Conservation (phyloP, 176 grass and related monocot species). For the Lolium rigidum region DNA sequence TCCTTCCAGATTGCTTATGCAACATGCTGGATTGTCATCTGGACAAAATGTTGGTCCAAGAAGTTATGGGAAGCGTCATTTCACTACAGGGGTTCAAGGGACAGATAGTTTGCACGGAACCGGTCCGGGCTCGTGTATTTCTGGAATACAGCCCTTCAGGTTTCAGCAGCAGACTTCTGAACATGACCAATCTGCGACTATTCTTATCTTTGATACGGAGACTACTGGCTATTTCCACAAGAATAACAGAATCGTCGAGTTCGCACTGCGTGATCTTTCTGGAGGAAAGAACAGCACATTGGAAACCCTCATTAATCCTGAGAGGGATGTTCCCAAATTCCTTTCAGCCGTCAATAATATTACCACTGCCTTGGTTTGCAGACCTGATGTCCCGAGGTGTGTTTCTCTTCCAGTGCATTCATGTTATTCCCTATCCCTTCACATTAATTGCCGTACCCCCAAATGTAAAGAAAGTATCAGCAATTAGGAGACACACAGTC, state of each 20-base stretch:
- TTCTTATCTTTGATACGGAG: constrained; percentile 80
- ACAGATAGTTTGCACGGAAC: constrained; percentile 36
- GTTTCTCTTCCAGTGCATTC: constrained; percentile 4
- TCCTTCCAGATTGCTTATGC: constrained; percentile 40
- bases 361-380: constrained; percentile 61
- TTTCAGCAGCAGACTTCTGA: constrained; percentile 38
- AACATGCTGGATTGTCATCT: constrained; percentile 41
- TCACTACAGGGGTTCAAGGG: constrained; percentile 42
- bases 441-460: not conserved
- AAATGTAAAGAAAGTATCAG: too few relatives aligned
- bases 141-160: constrained; percentile 26
- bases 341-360: constrained; percentile 35
- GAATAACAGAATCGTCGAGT: constrained; percentile 67
- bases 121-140: constrained; percentile 43
- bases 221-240: constrained; percentile 63
- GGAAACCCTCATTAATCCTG: constrained; percentile 79
- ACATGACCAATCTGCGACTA: constrained; percentile 49
- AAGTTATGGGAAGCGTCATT: constrained; percentile 42
- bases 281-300: constrained; percentile 91
- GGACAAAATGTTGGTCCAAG: constrained; percentile 39
- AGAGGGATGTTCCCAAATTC: not conserved
- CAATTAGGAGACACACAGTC: too few relatives aligned
- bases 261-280: constrained; percentile 70
- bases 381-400: constrained; percentile 71
- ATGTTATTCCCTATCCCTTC: not conserved